Evolutionary conservation across 2,329 filamentous ascomycete species (phyloP), one percentile per base, ranked within the genome.

Genomic region (Stylonectria norvegica): DNA sequence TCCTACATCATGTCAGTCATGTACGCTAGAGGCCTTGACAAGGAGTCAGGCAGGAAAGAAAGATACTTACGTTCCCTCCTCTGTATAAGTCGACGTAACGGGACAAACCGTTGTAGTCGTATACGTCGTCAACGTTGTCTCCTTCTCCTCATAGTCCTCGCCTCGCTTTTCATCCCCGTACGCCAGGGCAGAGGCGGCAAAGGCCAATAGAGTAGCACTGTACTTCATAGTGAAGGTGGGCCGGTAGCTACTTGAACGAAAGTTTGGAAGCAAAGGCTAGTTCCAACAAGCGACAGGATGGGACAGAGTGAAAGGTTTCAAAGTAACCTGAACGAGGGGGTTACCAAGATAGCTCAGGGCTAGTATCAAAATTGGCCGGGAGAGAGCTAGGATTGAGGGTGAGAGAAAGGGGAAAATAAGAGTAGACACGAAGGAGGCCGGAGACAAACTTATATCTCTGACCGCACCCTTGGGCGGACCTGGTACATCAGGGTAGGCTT

Each of bases 41-140:
- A 17, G 6, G 5, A 25, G n/a, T 5, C 12, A 22, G 17, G 10
- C 17, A 18, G 12, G 10, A 16, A n/a, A 12, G 8, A 10, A 17
- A 9, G 7, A 16, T 27, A 35, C 67, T 66, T 56, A 70, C 67
- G 61, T 62, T 58, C 67, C 68, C 25, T 57, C 51, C 11, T 55
- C 46, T 12, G 67, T 69, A 41, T 65, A 53, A 10, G 70, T 73
- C 22, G 62, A 59, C 8, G 69, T 72, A 44, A 70, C 60, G 9
- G 71, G 71, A 54, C 71, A 75, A 35, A 69, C 60, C 4, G 69
- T 72, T 10, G 66, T 63, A 16, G 66, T 70, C 34, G 62, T 65
- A 43, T 70, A 70, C 38, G 60, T 69, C 36, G 53, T 52, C 29
- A 50, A 37, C 11, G 56, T 41, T 35, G 23, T 38, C 34, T 30